Base-by-base conservation (phyloP, 371 early-diverging fungal species). In the Circinella umbellata region DNA sequence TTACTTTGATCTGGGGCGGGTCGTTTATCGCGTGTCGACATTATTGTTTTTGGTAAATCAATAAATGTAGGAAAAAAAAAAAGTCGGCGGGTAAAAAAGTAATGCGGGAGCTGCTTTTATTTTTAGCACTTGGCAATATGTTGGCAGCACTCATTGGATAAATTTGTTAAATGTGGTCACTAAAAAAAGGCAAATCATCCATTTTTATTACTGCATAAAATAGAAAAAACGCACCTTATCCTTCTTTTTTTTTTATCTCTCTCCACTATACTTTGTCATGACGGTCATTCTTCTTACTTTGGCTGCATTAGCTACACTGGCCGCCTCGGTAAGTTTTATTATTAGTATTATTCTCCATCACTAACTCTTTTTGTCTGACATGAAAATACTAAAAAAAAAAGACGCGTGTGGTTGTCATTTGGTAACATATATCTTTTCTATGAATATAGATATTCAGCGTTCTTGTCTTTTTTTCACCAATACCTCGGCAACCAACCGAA, bases 401-500 rank as follows among this genome's bases (percentile, higher is more conserved):
- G 6, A 42, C 42, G 3, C 11, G 15, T 51, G 8, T 14, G 15
- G 14, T 5, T 51, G 15, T 51, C 5, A 5, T 51, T 51, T 51
- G 4, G 14, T 51, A 15, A 13, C 15, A 8, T 15, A 17, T n/a
- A 17, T 51, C 1, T n/a, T 8, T 51, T 51, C 8, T 51, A n/a
- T 1, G 15, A 18, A 9, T 42, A 9, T 54, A 86, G 86, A 54
- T 85, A 15, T 37, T 86, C 18, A 76, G 76, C 8, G 69, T 83
- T 48, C 76, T 89, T 9, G 48, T 77, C 38, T 38, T 80, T 47
- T 74, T 76, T 17, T 79, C 88, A n/a, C 89, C 90, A 15, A 77
- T 69, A 61, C 88, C 89, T 20, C 81, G 90, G 51, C 51, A 70
- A 20, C 78, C 76, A 51, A 88, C 87, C 17, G 83, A 83, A 47